phyloP scores from a whole-genome alignment of 2,329 filamentous ascomycete species.

The Xylaria sp. region DNA sequence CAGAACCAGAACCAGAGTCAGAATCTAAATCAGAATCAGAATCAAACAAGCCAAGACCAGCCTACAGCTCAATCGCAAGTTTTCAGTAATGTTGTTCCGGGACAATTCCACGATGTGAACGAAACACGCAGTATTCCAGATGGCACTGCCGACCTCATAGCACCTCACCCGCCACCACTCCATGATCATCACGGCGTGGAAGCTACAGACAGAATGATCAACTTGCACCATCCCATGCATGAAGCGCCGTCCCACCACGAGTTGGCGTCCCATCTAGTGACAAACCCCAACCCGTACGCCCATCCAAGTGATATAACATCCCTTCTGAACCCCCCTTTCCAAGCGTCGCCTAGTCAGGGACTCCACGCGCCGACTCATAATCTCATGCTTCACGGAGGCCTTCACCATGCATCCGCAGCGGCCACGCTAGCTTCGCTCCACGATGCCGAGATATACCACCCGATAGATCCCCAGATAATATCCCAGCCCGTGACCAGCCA shows the following conservation, averaged over 20 bases:
- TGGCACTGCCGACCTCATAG: conserved; percentile 35
- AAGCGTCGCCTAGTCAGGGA: conserved; percentile 36
- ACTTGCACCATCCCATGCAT: conserved; percentile 39
- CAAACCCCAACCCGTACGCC: conserved; percentile 55
- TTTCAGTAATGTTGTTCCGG: conserved; percentile 29
- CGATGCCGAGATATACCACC: conserved; percentile 58
- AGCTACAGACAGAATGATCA: conserved; percentile 42
- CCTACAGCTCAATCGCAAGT: conserved; percentile 11
- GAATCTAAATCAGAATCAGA: conserved; percentile 29
- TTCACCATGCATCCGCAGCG: conserved; percentile 41
- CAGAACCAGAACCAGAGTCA: conserved; percentile 29
- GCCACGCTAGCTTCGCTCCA: conserved; percentile 47
- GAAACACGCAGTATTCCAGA: conserved; percentile 28
- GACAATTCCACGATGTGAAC: conserved; percentile 42
- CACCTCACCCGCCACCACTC: conserved; percentile 30
- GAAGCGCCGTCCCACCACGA: conserved; percentile 40
- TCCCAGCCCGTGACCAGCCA: conserved; percentile 53
- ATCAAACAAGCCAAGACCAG: conserved; percentile 24
- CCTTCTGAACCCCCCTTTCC: conserved; percentile 52
- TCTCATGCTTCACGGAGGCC: conserved; percentile 50
- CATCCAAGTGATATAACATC: conserved; percentile 62
- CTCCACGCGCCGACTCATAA: conserved; percentile 45
- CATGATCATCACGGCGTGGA: conserved; percentile 40
- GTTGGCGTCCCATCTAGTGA: conserved; percentile 45
- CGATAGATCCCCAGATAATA: conserved; percentile 71